Conservation (phyloP, 2,329 filamentous ascomycete species). For the Arthroderma sp. region DNA sequence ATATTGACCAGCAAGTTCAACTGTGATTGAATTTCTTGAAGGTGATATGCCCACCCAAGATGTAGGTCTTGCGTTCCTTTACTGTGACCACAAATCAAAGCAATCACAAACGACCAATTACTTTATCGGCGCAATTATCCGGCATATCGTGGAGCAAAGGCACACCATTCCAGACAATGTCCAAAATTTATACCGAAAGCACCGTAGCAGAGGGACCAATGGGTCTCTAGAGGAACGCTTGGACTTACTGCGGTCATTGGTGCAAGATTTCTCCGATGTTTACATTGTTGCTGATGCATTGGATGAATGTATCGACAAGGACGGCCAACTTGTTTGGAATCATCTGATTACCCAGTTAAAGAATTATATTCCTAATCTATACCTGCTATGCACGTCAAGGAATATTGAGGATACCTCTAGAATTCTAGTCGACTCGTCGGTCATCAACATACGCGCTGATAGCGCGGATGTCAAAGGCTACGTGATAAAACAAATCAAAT, state of each 20-base stretch:
- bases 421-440: background rate
- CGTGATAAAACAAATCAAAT: background rate
- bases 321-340: background rate
- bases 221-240: background rate
- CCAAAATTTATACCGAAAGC: background rate
- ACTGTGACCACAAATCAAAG: constrained; percentile 1
- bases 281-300: background rate
- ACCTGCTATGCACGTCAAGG: background rate
- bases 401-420: background rate
- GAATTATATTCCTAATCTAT: background rate
- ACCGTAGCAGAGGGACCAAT: background rate
- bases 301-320: background rate
- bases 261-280: background rate
- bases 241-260: background rate
- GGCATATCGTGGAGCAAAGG: background rate
- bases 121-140: background rate
- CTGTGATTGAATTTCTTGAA: background rate
- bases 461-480: background rate
- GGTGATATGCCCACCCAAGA: background rate
- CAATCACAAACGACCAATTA: background rate
- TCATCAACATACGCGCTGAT: background rate
- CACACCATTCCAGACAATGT: background rate
- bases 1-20: background rate
- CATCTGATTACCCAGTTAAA: background rate
- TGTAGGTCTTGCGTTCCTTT: background rate